Evolutionary conservation across 2,329 filamentous ascomycete species (phyloP).

Genomic region (Fusarium sulawesiense): DNA sequence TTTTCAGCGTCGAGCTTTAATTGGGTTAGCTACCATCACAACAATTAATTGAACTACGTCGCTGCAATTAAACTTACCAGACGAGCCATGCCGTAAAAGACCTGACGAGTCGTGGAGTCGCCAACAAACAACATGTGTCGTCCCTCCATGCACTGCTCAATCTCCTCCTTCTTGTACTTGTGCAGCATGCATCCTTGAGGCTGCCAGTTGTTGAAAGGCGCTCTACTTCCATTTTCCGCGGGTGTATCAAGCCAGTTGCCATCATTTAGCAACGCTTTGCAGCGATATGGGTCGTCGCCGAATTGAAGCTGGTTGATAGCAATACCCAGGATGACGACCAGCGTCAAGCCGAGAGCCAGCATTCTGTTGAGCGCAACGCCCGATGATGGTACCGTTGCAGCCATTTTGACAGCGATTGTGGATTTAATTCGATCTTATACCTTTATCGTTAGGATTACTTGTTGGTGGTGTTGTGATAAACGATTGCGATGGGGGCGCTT

Average conservation of each 20-base stretch:
- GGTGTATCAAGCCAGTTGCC: constrained; percentile 61
- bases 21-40: constrained; percentile 4
- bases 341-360: constrained; percentile 35
- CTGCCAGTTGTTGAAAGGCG: constrained; percentile 64
- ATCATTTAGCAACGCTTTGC: constrained; percentile 60
- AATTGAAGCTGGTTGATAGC: constrained; percentile 31
- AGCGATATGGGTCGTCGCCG: constrained; percentile 62
- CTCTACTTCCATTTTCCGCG: constrained; percentile 45
- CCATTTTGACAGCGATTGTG: constrained; percentile 8
- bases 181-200: constrained; percentile 69
- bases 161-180: constrained; percentile 63
- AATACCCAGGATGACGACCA: constrained; percentile 40
- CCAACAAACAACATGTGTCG: constrained; percentile 68
- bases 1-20: constrained; percentile 37
- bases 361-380: constrained; percentile 33
- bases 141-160: constrained; percentile 62
- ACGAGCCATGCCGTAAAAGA: constrained; percentile 64
- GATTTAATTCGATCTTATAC: neutral
- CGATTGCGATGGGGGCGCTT: constrained; percentile 20
- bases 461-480: neutral
- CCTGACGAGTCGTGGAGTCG: constrained; percentile 68
- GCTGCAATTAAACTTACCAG: constrained; percentile 39
- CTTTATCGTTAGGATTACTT: neutral
- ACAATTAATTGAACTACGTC: neutral
- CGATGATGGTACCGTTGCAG: constrained; percentile 19